Percentiles rank a stretch among this genome's conserved stretches.
phyloP scores from a whole-genome alignment of 139 green algal species.

The Haematococcus lacustris region DNA sequence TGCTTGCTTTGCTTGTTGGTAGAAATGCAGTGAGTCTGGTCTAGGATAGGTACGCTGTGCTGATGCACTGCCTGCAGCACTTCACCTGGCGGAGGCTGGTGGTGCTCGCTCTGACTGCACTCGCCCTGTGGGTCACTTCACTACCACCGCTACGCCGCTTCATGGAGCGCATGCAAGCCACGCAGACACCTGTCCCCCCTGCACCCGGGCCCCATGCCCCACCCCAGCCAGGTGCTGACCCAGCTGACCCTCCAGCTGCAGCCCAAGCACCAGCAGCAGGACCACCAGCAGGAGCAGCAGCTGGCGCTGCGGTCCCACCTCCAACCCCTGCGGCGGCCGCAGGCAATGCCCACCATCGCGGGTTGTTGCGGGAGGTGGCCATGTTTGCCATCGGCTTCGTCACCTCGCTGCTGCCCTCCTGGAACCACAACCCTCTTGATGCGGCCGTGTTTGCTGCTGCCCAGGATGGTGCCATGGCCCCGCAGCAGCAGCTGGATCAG shows the following conservation, averaged over 20 bases:
- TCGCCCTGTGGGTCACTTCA: conserved; percentile 48
- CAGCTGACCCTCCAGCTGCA: conserved; percentile 10
- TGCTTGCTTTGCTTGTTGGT: no score
- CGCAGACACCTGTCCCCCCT: no score
- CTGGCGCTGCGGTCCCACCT: background rate
- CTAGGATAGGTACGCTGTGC: no score
- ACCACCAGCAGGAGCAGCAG: conserved; percentile 1
- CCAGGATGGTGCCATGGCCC: background rate
- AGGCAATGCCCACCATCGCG: background rate
- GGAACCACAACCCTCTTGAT: conserved; percentile 68
- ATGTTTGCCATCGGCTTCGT: conserved; percentile 69
- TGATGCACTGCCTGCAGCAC: conserved; percentile 52
- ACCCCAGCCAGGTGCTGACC: conserved; percentile 5
- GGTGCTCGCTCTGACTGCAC: conserved; percentile 36
- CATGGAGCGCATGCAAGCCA: conserved; percentile 14
- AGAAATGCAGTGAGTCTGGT: no score
- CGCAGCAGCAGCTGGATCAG: background rate
- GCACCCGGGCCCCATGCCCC: no score
- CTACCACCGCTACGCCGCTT: conserved; percentile 43
- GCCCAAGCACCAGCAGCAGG: conserved; percentile 7
- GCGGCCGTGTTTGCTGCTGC: conserved; percentile 21
- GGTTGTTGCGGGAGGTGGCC: conserved; percentile 50
- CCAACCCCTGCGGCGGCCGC: background rate
- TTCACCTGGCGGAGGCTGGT: conserved; percentile 59
- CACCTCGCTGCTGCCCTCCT: conserved; percentile 72